Conservation (phyloP, 805 yeast genomes). For the Saccharomyces kudriavzevii region DNA sequence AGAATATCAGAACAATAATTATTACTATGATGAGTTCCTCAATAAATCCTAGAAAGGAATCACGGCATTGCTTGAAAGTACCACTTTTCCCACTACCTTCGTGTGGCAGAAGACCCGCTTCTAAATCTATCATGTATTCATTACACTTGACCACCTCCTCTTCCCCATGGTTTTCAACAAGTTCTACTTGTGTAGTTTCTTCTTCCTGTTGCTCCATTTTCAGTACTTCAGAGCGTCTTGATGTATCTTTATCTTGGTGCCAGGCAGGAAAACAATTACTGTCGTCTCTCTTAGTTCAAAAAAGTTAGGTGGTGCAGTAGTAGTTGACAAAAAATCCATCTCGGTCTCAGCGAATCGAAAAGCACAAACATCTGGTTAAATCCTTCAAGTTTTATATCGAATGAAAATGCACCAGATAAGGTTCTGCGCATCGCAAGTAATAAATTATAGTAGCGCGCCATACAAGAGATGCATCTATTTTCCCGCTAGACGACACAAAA, state of each 20-base stretch:
- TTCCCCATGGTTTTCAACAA: neutral
- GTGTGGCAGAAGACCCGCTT: neutral
- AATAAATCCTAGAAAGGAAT: neutral
- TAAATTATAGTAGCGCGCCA: neutral
- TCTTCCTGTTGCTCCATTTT: neutral
- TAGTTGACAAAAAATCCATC: neutral
- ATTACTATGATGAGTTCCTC: neutral
- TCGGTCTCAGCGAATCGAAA: neutral
- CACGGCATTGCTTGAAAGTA: neutral
- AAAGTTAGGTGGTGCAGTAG: neutral
- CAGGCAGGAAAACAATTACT: neutral
- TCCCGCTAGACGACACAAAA: neutral
- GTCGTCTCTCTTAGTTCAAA: neutral
- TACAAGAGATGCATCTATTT: neutral
- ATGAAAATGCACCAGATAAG: neutral
- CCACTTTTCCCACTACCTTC: neutral
- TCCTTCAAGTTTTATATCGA: neutral
- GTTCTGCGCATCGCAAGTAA: neutral
- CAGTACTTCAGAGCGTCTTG: neutral
- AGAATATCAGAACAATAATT: neutral
- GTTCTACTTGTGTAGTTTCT: neutral
- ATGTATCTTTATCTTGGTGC: neutral
- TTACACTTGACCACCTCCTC: neutral
- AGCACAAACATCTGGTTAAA: neutral
- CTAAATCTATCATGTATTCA: neutral